Base-by-base conservation (phyloP, 306 rosid species). In the Pachyrhizus erosus region DNA sequence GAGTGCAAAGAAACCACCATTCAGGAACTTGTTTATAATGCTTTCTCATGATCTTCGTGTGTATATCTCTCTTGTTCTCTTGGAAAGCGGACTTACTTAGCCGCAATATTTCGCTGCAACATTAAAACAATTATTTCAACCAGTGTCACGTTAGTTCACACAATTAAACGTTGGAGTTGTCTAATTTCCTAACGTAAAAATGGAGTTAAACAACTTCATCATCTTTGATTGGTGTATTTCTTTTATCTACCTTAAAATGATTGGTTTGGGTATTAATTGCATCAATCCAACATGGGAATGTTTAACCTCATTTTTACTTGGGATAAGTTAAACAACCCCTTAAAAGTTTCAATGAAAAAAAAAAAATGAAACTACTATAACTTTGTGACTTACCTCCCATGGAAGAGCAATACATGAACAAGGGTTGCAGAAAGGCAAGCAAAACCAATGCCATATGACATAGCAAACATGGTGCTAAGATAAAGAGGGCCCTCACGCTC, bases 351-450 rank as follows among this genome's bases (percentile, higher is more conserved):
- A 84, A 4, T 23, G n/a, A n/a, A n/a, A 1, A 37, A 60, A 77
- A 27, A 5, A 7, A 1, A 46, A 5, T 17, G 57, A 5, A 2
- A 9, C 17, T 37, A 37, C 7, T 37, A 37, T 37, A 37, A 37
- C 42, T 1, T 37, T 37, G 42, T 37, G 3, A 34, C 73, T 69
- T 85, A 94, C 97, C 91, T 92, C 2, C 97, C 98, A 73, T 94
- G 89, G 83, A 94, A 94, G 78, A 94, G 89, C 34, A 75, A 62
- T 3, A 94, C 98, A 55, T 94, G 98, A 66, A 90, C 91, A 37
- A 94, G 5, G 12, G 92, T 94, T 27, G 97, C 98, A 70, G 97
- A 13, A 23, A 94, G 95, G 87, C 91, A 90, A 37, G 98, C 93
- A 73, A 94, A 92, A 79, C 84, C 92, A 72, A 89, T 26, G 27